A percentile compares a stretch with the other conserved stretches of the same genome.
These are phyloP conservation scores for Remersonia thermophila DNA, from an alignment of 2,329 filamentous ascomycete species.

Conservation along the genomic window DNA sequence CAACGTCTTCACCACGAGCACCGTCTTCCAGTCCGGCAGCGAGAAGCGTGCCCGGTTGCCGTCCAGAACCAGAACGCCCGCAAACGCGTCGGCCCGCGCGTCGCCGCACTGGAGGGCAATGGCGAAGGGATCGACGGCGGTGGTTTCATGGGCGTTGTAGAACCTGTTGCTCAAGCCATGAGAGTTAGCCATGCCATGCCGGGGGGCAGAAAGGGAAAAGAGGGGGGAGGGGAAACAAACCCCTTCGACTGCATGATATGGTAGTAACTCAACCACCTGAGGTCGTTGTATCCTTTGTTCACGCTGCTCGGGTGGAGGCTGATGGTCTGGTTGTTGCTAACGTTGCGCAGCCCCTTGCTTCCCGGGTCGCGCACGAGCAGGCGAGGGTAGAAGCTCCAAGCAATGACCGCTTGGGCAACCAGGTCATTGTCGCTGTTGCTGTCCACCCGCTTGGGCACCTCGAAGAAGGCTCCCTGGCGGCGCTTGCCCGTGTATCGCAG, in stretches of 20 bases:
- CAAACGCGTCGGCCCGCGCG: slow-evolving; percentile 77
- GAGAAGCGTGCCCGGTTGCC: slow-evolving; percentile 77
- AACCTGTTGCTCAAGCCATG: slow-evolving; percentile 33
- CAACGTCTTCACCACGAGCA: slow-evolving; percentile 78
- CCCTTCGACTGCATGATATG: slow-evolving; percentile 90
- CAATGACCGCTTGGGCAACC: slow-evolving; percentile 69
- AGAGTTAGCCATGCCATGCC: neutral
- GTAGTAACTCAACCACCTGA: slow-evolving; percentile 87
- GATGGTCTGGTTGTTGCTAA: slow-evolving; percentile 85
- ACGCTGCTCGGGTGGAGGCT: slow-evolving; percentile 80
- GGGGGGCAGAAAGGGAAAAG: neutral
- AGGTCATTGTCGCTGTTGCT: slow-evolving; percentile 68
- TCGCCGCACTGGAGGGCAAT: slow-evolving; percentile 80
- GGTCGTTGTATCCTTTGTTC: slow-evolving; percentile 57
- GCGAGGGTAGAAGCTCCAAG: slow-evolving; percentile 94
- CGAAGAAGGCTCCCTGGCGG: slow-evolving; percentile 60
- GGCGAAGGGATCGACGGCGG: slow-evolving; percentile 67
- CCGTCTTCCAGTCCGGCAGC: slow-evolving; percentile 77
- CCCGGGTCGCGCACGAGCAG: slow-evolving; percentile 63
- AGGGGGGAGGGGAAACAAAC: slow-evolving; percentile 33
- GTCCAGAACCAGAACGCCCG: slow-evolving; percentile 77
- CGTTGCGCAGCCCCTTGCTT: slow-evolving; percentile 73
- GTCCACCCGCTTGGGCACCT: slow-evolving; percentile 65
- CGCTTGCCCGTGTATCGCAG: slow-evolving; percentile 53
- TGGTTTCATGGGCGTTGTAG: slow-evolving; percentile 85